Conservation (phyloP, 2,329 filamentous ascomycete genomes). For the Colletotrichum aenigma region DNA sequence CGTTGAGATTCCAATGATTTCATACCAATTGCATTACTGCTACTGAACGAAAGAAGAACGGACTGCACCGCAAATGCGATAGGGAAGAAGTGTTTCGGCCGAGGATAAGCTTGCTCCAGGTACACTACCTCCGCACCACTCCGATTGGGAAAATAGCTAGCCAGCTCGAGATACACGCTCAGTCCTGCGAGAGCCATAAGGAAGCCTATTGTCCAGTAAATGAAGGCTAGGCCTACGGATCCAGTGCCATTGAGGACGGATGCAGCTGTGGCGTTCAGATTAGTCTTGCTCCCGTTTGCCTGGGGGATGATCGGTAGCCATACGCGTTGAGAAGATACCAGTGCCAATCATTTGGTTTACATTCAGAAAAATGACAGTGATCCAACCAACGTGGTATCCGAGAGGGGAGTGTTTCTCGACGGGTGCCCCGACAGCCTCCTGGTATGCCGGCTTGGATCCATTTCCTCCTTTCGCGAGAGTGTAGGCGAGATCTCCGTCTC, state of each 20-base stretch:
- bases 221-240: conserved; percentile 64
- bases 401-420: conserved; percentile 63
- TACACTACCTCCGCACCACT: conserved; percentile 71
- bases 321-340: conserved; percentile 67
- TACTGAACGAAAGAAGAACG: conserved; percentile 68
- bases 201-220: conserved; percentile 70
- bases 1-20: not conserved
- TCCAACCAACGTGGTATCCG: conserved; percentile 60
- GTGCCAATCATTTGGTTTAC: conserved; percentile 68
- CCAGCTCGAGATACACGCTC: conserved; percentile 66
- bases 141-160: conserved; percentile 69
- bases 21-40: conserved; percentile 64
- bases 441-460: conserved; percentile 53
- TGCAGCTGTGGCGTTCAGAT: conserved; percentile 45
- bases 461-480: conserved; percentile 50
- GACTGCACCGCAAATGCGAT: conserved; percentile 68
- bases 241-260: conserved; percentile 62
- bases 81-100: conserved; percentile 67
- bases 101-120: conserved; percentile 69
- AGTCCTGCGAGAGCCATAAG: conserved; percentile 60
- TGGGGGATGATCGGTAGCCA: no score
- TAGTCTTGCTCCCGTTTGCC: not conserved
- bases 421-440: conserved; percentile 66
- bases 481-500: conserved; percentile 46
- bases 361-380: conserved; percentile 65